Base-by-base conservation (phyloP, 2,329 filamentous ascomycete genomes). In the Helminthosporium solani region DNA sequence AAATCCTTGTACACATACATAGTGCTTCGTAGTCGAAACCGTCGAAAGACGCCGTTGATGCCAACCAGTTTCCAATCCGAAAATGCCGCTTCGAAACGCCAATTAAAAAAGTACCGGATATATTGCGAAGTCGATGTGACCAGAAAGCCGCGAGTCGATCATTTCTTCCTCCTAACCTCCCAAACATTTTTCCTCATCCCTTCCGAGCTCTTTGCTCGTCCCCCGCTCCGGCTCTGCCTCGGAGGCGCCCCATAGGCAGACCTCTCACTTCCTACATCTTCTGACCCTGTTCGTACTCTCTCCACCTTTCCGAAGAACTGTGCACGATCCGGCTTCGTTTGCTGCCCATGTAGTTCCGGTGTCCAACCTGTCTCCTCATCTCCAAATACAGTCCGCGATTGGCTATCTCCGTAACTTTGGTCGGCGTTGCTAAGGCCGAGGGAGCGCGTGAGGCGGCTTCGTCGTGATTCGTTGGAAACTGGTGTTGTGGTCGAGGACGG, bases 151-250 rank as follows among this genome's bases (percentile, higher is more conserved):
- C 5, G 28, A n/a, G 3, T 15, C 18, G 7, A 25, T 38, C 35
- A 38, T 49, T 34, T 51, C 46, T 55, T 61, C 44, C 41, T 60
- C 39, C 62, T 51, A 3, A 67, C 60, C 23, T 65, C 57, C 62
- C 61, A 66, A 2, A 56, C 50, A n/a, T 56, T 65, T 49, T 62
- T 67, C 53, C 51, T 61, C 54, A 63, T 54, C 31, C 61, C 59
- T 25, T 58, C 48, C 21, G 48, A 46, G 19, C 39, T 45, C 39
- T 37, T 52, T 2, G 37, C 33, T 15, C 33, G 37, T 15, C 9
- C 21, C 15, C 8, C 33, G 40, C 38, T 40, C 9, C 15, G 20
- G 12, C 36, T 37, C 31, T 33, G 21, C 15, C 18, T 18, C 11
- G 20, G 35, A 15, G 35, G 27, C 20, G 43, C 40, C 20, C 20